A percentile compares a stretch with the other conserved stretches of the same genome.
These are phyloP conservation scores for Paracamarosporium sp. DNA, from an alignment of 2,329 filamentous ascomycete species.

Conservation along the genomic window DNA sequence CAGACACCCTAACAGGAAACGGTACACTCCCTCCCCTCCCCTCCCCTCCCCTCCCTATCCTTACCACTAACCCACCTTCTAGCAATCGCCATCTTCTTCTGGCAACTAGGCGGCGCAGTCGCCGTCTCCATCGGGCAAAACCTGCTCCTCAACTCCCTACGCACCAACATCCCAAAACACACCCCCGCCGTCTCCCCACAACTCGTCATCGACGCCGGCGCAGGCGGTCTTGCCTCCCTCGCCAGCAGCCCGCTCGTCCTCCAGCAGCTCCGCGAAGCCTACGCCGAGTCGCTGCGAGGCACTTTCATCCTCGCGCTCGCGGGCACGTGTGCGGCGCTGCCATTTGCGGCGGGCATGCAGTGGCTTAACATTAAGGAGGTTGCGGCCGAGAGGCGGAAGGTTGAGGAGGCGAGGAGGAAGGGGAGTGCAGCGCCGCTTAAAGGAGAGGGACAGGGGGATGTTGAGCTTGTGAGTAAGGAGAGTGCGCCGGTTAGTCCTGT, in stretches of 20 bases:
- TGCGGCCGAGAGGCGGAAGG: background rate
- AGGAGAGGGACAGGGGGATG: too few species aligned
- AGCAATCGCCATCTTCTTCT: background rate
- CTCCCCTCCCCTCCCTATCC: too few species aligned
- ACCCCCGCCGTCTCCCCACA: background rate
- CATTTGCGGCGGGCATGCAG: slow-evolving; percentile 11
- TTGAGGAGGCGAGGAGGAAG: background rate
- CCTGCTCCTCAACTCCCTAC: slow-evolving; percentile 6
- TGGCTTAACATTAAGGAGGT: slow-evolving; percentile 12
- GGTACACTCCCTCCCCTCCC: too few species aligned
- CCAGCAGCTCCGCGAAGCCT: slow-evolving; percentile 1
- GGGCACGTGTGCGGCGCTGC: slow-evolving; percentile 2
- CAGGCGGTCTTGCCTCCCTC: background rate
- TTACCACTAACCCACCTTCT: too few species aligned
- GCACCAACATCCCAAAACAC: background rate
- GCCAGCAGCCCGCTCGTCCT: background rate
- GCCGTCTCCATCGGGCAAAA: slow-evolving; percentile 9
- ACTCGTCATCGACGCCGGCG: slow-evolving; percentile 5
- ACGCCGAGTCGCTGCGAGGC: slow-evolving; percentile 3
- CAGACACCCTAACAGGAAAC: too few species aligned
- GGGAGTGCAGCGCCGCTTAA: background rate
- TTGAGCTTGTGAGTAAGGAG: too few species aligned
- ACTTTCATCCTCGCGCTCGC: slow-evolving; percentile 4
- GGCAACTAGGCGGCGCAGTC: slow-evolving; percentile 2
- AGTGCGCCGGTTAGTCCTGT: too few species aligned